A percentile compares a stretch with the other conserved stretches of the same genome.
Evolutionary conservation across 2,329 filamentous ascomycete species (phyloP).

Genomic region (Aspergillus brunneoviolaceus): DNA sequence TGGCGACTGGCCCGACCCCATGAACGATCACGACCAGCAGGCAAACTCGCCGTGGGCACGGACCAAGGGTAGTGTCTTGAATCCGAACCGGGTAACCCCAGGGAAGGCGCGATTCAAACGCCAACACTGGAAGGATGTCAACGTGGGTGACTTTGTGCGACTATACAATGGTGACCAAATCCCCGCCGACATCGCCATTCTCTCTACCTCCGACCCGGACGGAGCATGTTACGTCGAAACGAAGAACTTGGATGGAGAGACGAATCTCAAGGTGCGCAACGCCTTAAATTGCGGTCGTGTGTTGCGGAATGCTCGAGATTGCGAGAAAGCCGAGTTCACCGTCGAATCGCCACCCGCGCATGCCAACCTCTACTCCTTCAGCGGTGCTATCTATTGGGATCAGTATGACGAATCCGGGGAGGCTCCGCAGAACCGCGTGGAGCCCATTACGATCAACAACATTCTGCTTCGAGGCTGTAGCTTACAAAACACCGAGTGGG

Average conservation of each 20-base stretch:
- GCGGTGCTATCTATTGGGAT: slow-evolving; percentile 4
- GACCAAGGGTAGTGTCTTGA: slow-evolving; percentile 1
- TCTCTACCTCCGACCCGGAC: slow-evolving; percentile 5
- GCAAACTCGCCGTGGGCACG: not conserved
- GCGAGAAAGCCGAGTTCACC: slow-evolving; percentile 3
- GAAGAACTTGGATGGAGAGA: slow-evolving; percentile 7
- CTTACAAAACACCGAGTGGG: slow-evolving; percentile 6
- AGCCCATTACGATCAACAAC: slow-evolving; percentile 7
- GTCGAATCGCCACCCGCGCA: slow-evolving; percentile 3
- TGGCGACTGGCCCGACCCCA: not conserved
- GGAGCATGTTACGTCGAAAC: slow-evolving; percentile 7
- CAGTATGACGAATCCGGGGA: not conserved
- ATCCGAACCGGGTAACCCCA: not conserved
- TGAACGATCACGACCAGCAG: not conserved
- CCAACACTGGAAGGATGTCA: slow-evolving; percentile 7
- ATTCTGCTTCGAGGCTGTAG: slow-evolving; percentile 5
- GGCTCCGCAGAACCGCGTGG: not conserved
- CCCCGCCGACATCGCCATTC: slow-evolving; percentile 5
- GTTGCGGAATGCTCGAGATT: slow-evolving; percentile 3
- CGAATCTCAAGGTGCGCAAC: slow-evolving; percentile 6
- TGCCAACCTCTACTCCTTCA: slow-evolving; percentile 6
- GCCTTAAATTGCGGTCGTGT: slow-evolving; percentile 4
- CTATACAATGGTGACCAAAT: slow-evolving; percentile 8
- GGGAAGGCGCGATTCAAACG: slow-evolving; percentile 6
- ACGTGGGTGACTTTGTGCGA: slow-evolving; percentile 6